Conservation (phyloP, 164 flowering plant species). For the Vitis amurensis region DNA sequence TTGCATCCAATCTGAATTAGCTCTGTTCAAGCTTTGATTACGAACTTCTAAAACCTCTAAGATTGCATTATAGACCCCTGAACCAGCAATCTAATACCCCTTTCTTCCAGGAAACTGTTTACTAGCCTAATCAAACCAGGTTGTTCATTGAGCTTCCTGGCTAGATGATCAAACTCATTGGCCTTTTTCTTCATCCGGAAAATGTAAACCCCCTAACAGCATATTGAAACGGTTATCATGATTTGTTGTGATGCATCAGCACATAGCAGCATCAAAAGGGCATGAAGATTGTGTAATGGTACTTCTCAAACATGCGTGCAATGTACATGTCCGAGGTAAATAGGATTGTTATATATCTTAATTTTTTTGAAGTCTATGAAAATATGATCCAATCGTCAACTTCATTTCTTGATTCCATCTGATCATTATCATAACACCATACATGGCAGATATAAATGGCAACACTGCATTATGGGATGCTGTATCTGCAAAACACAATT, state of each 20-base stretch:
- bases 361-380: too few relatives aligned
- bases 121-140: too few relatives aligned
- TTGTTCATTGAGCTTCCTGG: too few relatives aligned
- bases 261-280: constrained; percentile 81
- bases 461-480: constrained; percentile 87
- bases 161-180: not conserved
- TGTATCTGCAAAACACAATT: constrained; percentile 59
- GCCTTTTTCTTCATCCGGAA: not conserved
- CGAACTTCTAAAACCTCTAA: too few relatives aligned
- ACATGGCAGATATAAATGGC: constrained; percentile 61
- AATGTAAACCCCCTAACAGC: too few relatives aligned
- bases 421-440: not conserved
- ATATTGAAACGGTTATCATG: not conserved
- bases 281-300: constrained; percentile 78
- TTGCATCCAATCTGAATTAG: too few relatives aligned
- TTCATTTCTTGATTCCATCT: not conserved
- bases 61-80: too few relatives aligned
- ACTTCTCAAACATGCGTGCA: constrained; percentile 70
- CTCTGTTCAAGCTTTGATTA: too few relatives aligned
- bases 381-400: not conserved
- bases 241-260: constrained; percentile 40
- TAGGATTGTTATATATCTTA: too few relatives aligned
- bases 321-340: constrained; percentile 60
- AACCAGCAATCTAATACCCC: too few relatives aligned
- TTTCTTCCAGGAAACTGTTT: too few relatives aligned